phyloP scores from a whole-genome alignment of 1,284 basidiomycete genomes.

The Sporisorium graminicola region DNA sequence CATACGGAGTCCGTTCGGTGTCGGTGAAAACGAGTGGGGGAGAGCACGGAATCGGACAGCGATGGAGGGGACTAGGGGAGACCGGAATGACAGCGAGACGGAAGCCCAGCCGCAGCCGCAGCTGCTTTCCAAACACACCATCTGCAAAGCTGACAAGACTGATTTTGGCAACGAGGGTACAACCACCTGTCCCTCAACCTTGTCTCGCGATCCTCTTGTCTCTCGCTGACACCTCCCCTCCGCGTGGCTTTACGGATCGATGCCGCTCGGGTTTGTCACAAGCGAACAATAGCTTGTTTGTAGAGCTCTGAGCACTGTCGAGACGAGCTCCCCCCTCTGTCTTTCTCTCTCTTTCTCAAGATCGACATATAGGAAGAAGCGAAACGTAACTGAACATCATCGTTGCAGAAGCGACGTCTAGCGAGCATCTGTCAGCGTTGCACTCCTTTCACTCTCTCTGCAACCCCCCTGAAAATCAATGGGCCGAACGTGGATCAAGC shows the following conservation, averaged over 20 bases:
- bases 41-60: background rate
- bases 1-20: conserved; percentile 4
- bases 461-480: background rate
- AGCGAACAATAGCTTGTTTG: background rate
- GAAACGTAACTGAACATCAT: background rate
- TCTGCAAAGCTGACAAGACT: conserved; percentile 9
- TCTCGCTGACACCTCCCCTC: background rate
- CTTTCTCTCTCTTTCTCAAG: conserved; percentile 1
- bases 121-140: background rate
- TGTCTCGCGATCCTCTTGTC: conserved; percentile 5
- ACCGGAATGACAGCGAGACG: conserved; percentile 1
- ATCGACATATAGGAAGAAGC: conserved; percentile 2
- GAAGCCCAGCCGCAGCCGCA: background rate
- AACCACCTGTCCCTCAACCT: conserved; percentile 7
- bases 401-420: conserved; percentile 3
- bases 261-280: background rate
- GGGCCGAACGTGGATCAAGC: background rate
- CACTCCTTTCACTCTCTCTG: background rate
- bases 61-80: background rate
- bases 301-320: background rate
- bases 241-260: conserved; percentile 1
- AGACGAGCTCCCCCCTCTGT: no score
- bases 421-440: background rate
- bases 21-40: conserved; percentile 6
- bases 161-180: conserved; percentile 27